Base-by-base conservation (phyloP, 139 green algal genomes). In the Penium margaritaceum region DNA sequence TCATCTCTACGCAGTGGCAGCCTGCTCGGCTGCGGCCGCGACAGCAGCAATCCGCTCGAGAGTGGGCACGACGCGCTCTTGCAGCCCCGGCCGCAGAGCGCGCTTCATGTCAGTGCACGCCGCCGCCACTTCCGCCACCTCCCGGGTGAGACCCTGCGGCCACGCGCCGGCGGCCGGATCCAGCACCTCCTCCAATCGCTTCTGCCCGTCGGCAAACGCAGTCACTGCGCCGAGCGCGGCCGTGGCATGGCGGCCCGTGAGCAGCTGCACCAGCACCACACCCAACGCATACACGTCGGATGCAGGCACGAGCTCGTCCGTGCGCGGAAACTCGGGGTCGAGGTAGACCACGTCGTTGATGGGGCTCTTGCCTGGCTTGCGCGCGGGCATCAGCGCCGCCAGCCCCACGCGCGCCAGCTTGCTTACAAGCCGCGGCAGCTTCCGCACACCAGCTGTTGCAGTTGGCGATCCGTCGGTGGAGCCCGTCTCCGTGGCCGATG, bases 241-340 rank as follows among this genome's bases (percentile, higher is more conserved):
- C 30, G 63, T 55, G 29, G 63, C 41, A 27, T 71, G 38, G 46
- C 66, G n/a, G 21, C 66, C 66, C 21, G 66, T 73, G 29, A 73
- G 51, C 36, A 73, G 32, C 51, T 73, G 38, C 46, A 63, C 30
- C 37, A 73, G 32, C 30, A 73, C 33, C 30, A 73, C 66, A n/a
- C 66, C 66, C 24, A 73, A 32, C 21, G 66, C 66, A 35, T 73
- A 73, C 30, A 73, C 66, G 33, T 73, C 66, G n/a, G 66, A 62
- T 15, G 66, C 32, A 30, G 66, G 66, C 15, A 64, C 66, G 19
- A 73, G 51, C 47, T 65, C 33, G 15, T 64, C 66, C 6, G 66
- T 65, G 32, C 38, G 27, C 7, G 38, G 32, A 35, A 38, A 73
- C 33, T 44, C 46, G 29, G 66, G 66, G 41, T 73, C 66, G 38